A percentile compares a stretch with the other conserved stretches of the same genome.
Evolutionary conservation across 306 rosid species (phyloP).

Genomic region (Casuarina cunninghamiana): DNA sequence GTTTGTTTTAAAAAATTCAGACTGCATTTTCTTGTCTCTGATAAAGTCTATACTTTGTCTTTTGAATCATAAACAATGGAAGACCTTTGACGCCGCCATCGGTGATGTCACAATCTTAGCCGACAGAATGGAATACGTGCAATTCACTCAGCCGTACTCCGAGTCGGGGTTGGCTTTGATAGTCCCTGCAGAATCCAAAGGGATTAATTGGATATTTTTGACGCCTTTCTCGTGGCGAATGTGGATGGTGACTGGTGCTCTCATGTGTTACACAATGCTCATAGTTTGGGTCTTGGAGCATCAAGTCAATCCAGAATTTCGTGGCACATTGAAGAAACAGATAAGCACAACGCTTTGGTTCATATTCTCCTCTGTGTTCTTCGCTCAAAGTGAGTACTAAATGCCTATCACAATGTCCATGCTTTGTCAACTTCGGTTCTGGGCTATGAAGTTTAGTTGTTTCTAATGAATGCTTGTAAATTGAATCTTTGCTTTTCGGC

Average conservation of each 20-base stretch:
- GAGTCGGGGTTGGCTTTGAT: conserved; percentile 69
- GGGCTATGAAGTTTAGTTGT: background rate
- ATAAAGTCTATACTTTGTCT: conserved; percentile 5
- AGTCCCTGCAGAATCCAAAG: conserved; percentile 39
- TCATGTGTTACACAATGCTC: conserved; percentile 31
- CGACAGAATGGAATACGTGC: conserved; percentile 46
- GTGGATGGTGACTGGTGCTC: conserved; percentile 28
- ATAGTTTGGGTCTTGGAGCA: conserved; percentile 40
- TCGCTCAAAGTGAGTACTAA: conserved; percentile 32
- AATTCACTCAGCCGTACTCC: conserved; percentile 61
- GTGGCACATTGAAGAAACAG: conserved; percentile 34
- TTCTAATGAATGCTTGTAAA: background rate
- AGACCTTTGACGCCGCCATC: conserved; percentile 63
- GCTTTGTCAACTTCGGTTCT: conserved; percentile 10
- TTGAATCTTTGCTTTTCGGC: no score
- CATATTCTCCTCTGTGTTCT: conserved; percentile 41
- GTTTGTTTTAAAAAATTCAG: background rate
- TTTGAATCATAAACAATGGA: conserved; percentile 28
- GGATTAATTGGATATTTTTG: conserved; percentile 54
- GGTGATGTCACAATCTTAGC: conserved; percentile 61
- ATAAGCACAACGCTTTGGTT: conserved; percentile 40
- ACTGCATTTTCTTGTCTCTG: conserved; percentile 14
- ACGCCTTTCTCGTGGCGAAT: conserved; percentile 38
- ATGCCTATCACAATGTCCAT: background rate
- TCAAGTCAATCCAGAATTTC: conserved; percentile 25